Conservation (phyloP, 495 filamentous ascomycete genomes). For the Amorphotheca resinae region DNA sequence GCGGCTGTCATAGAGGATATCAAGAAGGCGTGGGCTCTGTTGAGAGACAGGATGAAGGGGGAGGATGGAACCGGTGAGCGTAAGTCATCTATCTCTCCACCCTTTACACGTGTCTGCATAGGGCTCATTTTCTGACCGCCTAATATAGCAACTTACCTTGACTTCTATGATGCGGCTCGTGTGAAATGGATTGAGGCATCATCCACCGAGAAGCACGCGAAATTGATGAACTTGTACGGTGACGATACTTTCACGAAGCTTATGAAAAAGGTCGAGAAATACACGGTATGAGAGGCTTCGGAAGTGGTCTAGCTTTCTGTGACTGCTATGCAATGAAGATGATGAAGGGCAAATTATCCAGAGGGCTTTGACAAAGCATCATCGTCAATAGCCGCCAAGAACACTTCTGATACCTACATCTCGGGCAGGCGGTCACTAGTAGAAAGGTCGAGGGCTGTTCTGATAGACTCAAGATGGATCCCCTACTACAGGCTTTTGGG, state of each 20-base stretch:
- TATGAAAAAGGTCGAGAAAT: conserved; percentile 7
- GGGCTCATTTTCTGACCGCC: no score
- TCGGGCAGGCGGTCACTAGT: no score
- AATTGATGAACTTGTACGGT: conserved; percentile 3
- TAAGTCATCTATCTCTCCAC: not conserved
- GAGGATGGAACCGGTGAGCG: conserved; percentile 6
- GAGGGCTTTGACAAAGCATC: no score
- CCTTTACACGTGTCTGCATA: not conserved
- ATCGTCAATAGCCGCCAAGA: no score
- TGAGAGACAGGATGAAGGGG: conserved; percentile 7
- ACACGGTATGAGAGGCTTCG: no score
- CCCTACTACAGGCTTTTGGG: no score
- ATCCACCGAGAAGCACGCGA: not conserved
- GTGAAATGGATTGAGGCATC: conserved; percentile 2
- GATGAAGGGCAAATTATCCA: no score
- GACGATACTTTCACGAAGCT: conserved; percentile 7
- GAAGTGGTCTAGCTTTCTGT: no score
- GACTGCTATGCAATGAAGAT: no score
- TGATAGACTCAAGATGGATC: no score
- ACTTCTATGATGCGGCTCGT: conserved; percentile 3
- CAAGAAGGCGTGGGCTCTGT: not conserved
- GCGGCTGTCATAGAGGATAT: not conserved
- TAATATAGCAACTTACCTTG: conserved; percentile 4
- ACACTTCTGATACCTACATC: no score
- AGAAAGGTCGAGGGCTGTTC: no score